Evolutionary conservation across 352 stramenopile species (phyloP), one percentile per base, ranked within the genome.

Genomic region (Phytophthora pisi): DNA sequence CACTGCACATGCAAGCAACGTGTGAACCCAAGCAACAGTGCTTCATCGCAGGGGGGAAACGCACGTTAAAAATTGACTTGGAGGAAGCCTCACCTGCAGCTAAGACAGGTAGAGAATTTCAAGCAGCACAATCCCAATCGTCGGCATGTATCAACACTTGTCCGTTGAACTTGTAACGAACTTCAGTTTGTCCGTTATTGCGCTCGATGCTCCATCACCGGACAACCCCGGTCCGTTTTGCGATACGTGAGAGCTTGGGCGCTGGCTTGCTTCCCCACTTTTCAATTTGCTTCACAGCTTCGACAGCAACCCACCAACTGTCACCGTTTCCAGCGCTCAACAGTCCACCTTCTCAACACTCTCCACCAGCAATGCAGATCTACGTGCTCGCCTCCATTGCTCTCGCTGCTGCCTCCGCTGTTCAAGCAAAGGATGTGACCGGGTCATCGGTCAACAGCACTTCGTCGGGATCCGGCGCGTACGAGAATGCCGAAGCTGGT

Each of bases 271-370:
- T 34, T 52, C 23, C 23, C 55, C 57, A 64, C 45, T 57, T 64
- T 30, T 57, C 57, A 51, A 64, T 57, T 64, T 50, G 57, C 57
- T 51, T 57, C 57, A 61, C 42, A 45, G 49, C 47, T 51, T 34
- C 36, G 20, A 45, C 49, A 64, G 31, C 57, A 64, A 57, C 42
- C 7, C 47, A 28, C 16, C 46, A 50, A 57, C 46, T 62, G 10
- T 18, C 26, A 15, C 13, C 57, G n/a, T 23, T 16, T 51, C 8
- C 34, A 24, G 40, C 15, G 5, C 24, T 34, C 13, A 49, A 5
- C 43, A 30, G 6, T 26, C 30, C 45, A 59, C 45, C 24, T 28
- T 34, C 31, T 16, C 34, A 40, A 28, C 45, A 50, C 36, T 24
- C 5, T 50, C 18, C 50, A 30, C 26, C 42, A 61, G 24, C 43